Evolutionary conservation across 2,329 filamentous ascomycete genomes (phyloP).

Genomic region (Coleophoma eucalyptorum): DNA sequence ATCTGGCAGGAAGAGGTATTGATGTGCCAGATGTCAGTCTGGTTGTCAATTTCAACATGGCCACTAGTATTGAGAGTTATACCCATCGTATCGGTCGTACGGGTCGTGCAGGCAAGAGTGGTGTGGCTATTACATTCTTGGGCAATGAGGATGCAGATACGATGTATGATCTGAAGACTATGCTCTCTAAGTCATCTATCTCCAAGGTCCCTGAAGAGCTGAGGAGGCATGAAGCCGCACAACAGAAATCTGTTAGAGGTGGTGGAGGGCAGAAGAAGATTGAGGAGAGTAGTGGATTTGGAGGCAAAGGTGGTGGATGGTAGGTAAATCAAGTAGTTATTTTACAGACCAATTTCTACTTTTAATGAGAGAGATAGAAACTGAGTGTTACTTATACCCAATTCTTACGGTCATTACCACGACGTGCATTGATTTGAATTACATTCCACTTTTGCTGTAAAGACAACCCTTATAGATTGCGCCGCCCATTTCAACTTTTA

Average conservation of each 20-base stretch:
- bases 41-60: conserved; percentile 99
- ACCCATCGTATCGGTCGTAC: conserved; percentile 96
- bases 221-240: conserved; percentile 83
- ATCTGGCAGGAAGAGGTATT: conserved; percentile 94
- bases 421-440: too few species aligned
- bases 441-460: too few species aligned
- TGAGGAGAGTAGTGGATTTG: conserved; percentile 32
- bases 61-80: conserved; percentile 86
- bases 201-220: conserved; percentile 90
- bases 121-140: conserved; percentile 93
- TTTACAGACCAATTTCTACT: too few species aligned
- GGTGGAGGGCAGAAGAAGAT: conserved; percentile 40
- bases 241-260: conserved; percentile 65
- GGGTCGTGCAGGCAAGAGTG: conserved; percentile 93
- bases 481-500: too few species aligned
- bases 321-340: too few species aligned
- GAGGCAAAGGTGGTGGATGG: conserved; percentile 30
- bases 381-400: too few species aligned
- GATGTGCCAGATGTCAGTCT: conserved; percentile 92
- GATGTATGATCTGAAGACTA: conserved; percentile 92
- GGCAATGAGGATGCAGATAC: conserved; percentile 87
- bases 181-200: conserved; percentile 86
- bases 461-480: too few species aligned
- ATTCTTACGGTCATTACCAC: too few species aligned
- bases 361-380: too few species aligned